Evolutionary conservation across 805 yeast genomes (phyloP).

Genomic region (Starmerella bombicola): DNA sequence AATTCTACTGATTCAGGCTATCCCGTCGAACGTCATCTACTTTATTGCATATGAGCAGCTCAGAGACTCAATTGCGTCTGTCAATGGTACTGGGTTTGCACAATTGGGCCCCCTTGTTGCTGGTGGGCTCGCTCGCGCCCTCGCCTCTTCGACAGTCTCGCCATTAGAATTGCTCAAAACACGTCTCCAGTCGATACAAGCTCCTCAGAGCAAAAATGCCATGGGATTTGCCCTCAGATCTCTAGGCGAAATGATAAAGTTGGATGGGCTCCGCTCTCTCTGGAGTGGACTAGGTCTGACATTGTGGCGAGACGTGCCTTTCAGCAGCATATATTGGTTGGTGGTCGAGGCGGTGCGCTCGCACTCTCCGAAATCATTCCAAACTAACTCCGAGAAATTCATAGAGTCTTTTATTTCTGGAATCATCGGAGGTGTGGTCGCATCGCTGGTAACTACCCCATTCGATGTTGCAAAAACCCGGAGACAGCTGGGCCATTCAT

Average conservation of each 20-base stretch:
- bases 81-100: slow-evolving; percentile 27
- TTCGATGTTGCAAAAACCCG: slow-evolving; percentile 96
- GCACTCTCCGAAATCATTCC: slow-evolving; percentile 2
- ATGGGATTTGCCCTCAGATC: slow-evolving; percentile 35
- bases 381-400: slow-evolving; percentile 23
- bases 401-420: slow-evolving; percentile 55
- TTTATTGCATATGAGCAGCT: slow-evolving; percentile 86
- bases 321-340: slow-evolving; percentile 90
- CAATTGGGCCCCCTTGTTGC: slow-evolving; percentile 51
- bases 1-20: slow-evolving; percentile 67
- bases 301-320: slow-evolving; percentile 94
- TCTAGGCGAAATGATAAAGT: slow-evolving; percentile 37
- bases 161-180: slow-evolving; percentile 85
- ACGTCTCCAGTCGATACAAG: slow-evolving; percentile 59
- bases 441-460: slow-evolving; percentile 83
- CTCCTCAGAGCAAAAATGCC: slow-evolving; percentile 37
- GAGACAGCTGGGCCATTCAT: slow-evolving; percentile 49
- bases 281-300: slow-evolving; percentile 82
- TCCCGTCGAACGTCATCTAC: slow-evolving; percentile 87
- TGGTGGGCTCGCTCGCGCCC: slow-evolving; percentile 69
- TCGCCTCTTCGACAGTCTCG: slow-evolving; percentile 75
- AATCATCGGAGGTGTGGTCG: slow-evolving; percentile 67
- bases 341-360: slow-evolving; percentile 45
- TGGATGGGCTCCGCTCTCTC: slow-evolving; percentile 49
- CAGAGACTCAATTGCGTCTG: slow-evolving; percentile 53